Evolutionary conservation across 1,284 basidiomycete genomes (phyloP), one percentile per base, ranked within the genome.

Genomic region (Ceratobasidium sp.): DNA sequence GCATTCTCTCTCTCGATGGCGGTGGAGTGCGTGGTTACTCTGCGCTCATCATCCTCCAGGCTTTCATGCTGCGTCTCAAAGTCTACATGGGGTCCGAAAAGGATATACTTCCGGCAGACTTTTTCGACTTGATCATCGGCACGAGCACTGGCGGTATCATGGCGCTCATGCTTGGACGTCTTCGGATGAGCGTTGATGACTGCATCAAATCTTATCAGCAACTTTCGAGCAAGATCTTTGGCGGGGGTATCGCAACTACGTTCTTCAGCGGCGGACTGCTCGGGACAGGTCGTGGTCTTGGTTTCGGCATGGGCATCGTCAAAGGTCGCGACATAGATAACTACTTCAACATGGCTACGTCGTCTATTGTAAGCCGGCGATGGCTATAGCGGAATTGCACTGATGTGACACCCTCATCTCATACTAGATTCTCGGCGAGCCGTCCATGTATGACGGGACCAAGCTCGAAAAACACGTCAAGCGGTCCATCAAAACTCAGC

Each of bases 101-200:
- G 30, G 33, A 33, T 16, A 52, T 65, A 4, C 60, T 52, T 16
- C 73, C 73, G 6, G 60, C 60, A 2, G 73, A 75, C 35, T 65
- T 38, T 35, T 75, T 75, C 44, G 73, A 75, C 35, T 38, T 75
- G 44, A 75, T 75, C n/a, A 55, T 54, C 8, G 73, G 73, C 18
- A 75, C 73, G 1, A 65, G 73, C 16, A 75, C 73, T 27, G 73
- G 73, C 3, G 73, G 55, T 44, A 57, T 85, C 7, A 81, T 85
- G 57, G 81, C 84, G 7, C 77, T 85, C 12, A 81, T 85, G 60
- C 79, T 85, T 16, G 85, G 84, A 10, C 81, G 84, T 6, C 79
- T 85, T 27, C 80, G 82, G 7, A 79, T 85, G 54, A 81, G 82
- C 65, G 83, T 83, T 48, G 77, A 78, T 12, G 82, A 82, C 3